Conservation (phyloP, 352 stramenopile species). For the Pythium sp. region DNA sequence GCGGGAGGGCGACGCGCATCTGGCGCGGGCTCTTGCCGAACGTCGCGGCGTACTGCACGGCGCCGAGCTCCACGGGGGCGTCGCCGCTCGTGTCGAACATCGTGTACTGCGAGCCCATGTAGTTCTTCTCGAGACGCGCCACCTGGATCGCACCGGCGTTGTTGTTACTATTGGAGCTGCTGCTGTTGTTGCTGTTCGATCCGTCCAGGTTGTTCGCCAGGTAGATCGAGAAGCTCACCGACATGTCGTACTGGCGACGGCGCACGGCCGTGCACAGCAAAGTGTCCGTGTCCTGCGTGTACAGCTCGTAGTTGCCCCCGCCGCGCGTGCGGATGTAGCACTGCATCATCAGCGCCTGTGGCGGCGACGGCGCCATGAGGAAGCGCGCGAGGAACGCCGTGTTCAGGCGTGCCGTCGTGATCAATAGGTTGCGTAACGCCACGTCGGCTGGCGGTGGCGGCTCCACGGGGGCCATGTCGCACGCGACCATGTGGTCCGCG, state of each 20-base stretch:
- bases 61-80: constrained; percentile 55
- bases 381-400: constrained; percentile 51
- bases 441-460: constrained; percentile 71
- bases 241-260: constrained; percentile 86
- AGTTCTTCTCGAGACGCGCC: constrained; percentile 83
- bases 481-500: constrained; percentile 55
- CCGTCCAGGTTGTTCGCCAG: constrained; percentile 51
- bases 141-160: constrained; percentile 42
- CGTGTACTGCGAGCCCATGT: constrained; percentile 87
- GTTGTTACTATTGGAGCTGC: constrained; percentile 18
- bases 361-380: constrained; percentile 52
- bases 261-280: constrained; percentile 74
- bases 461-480: constrained; percentile 68
- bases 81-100: constrained; percentile 72
- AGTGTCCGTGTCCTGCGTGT: constrained; percentile 79
- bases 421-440: constrained; percentile 54
- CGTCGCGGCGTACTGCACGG: constrained; percentile 82
- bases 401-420: constrained; percentile 59
- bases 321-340: constrained; percentile 85
- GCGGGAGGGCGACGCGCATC: constrained; percentile 76
- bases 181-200: constrained; percentile 17
- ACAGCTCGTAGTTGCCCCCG: constrained; percentile 82
- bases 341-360: constrained; percentile 75
- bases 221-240: constrained; percentile 80
- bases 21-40: constrained; percentile 85